Percentiles rank a stretch among this genome's conserved stretches.
These are phyloP conservation scores for Entrophospora sp. DNA, from an alignment of 192 early-diverging fungal genomes.

Conservation along the genomic window DNA sequence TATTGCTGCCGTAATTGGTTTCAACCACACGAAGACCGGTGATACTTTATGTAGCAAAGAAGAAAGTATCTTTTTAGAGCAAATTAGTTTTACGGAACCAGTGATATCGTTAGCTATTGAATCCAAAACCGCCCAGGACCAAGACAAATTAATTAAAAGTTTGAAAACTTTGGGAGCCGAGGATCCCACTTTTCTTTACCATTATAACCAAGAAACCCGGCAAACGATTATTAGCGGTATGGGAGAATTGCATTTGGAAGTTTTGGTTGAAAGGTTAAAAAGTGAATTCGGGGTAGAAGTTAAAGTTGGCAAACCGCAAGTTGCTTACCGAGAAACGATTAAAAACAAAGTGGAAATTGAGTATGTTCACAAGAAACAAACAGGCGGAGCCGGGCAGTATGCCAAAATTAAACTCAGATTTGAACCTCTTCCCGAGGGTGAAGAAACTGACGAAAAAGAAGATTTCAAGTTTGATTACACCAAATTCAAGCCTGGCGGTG, in stretches of 20 bases:
- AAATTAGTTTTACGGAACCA: conserved; percentile 50
- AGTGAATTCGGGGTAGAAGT: conserved; percentile 96
- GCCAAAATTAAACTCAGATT: conserved; percentile 85
- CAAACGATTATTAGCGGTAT: conserved; percentile 85
- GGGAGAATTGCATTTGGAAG: conserved; percentile 82
- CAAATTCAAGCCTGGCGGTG: conserved; percentile 67
- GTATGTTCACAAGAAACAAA: conserved; percentile 99
- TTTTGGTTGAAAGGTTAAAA: conserved; percentile 97
- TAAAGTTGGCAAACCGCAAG: conserved; percentile 92
- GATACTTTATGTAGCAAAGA: conserved; percentile 69
- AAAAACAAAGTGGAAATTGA: conserved; percentile 65
- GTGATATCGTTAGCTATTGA: conserved; percentile 91
- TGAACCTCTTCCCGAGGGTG: conserved; percentile 65
- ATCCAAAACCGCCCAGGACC: conserved; percentile 84
- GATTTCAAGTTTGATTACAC: too few species aligned
- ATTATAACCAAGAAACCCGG: conserved; percentile 70
- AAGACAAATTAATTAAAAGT: conserved; percentile 69
- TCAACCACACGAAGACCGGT: conserved; percentile 89
- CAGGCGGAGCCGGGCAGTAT: conserved; percentile 94
- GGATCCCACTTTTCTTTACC: conserved; percentile 80
- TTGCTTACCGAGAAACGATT: conserved; percentile 95
- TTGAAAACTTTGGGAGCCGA: conserved; percentile 76
- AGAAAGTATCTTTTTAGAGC: not conserved
- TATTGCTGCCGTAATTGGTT: conserved; percentile 96
- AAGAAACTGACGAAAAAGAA: conserved; percentile 60